Evolutionary conservation across 2,329 filamentous ascomycete genomes (phyloP), one percentile per base, ranked within the genome.

Genomic region (Seiridium cupressi): DNA sequence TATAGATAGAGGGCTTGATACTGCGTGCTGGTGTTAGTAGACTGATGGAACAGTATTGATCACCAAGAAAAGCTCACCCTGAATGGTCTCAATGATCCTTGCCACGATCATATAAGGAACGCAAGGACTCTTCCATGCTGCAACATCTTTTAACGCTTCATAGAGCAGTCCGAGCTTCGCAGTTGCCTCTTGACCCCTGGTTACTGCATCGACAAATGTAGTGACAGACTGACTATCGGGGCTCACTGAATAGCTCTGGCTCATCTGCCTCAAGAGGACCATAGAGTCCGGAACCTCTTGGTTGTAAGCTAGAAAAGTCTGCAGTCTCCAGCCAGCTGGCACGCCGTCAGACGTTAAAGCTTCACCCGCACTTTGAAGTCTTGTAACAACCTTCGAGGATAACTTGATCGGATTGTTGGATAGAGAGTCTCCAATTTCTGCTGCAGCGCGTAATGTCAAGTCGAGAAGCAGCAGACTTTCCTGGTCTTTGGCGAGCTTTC

Each of bases 311-410:
- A 73, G 65, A 47, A 73, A 73, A 32, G 61, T 64, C 51, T 61
- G 64, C 44, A 73, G 54, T 55, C 70, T 72, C 72, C 72, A 73
- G 8, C 65, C 66, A 44, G 67, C 49, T 8, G 63, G 59, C 8
- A 61, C 38, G 18, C 63, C 64, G 47, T 47, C 62, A 9, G 64
- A 61, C 11, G 65, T 51, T n/a, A 65, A 61, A 9, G 58, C 62
- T 9, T 62, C 42, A 51, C 69, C 65, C 53, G 61, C 62, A 51
- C 59, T 60, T 46, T 70, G 65, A 18, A 72, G 60, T 35, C 63
- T 63, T 38, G 55, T 51, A 10, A 66, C 61, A 10, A 55, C 60
- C 51, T 69, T 60, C 10, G 62, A 63, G 18, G 67, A 51, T 8
- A 73, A 49, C 13, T 67, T 57, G 44, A 72, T 64, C 3, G 62